Conservation (phyloP, 805 yeast genomes). For the Priceomyces medius region DNA sequence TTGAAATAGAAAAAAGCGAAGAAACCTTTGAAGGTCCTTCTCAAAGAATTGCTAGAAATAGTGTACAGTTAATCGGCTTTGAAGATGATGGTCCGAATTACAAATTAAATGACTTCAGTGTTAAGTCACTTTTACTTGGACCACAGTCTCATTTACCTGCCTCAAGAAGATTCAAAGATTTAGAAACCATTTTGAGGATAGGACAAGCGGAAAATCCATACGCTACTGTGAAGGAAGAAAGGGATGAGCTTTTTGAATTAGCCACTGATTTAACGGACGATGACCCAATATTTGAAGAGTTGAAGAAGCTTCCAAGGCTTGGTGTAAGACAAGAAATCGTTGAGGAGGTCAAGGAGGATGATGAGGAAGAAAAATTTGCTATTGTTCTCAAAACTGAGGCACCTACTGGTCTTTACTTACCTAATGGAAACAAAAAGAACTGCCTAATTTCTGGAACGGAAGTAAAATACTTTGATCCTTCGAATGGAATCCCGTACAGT, state of each 20-base stretch:
- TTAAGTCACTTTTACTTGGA: conserved; percentile 56
- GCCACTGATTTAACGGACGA: conserved; percentile 36
- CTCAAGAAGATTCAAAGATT: conserved; percentile 51
- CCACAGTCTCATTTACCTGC: conserved; percentile 53
- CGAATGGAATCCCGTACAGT: conserved; percentile 81
- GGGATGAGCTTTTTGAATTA: conserved; percentile 33
- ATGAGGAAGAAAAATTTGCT: conserved; percentile 42
- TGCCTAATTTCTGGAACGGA: conserved; percentile 77
- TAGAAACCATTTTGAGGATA: conserved; percentile 50
- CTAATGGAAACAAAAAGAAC: conserved; percentile 63
- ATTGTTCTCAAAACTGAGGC: conserved; percentile 60
- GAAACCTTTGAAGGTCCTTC: conserved; percentile 64
- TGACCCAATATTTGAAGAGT: conserved; percentile 39
- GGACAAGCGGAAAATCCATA: conserved; percentile 40
- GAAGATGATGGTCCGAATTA: conserved; percentile 20
- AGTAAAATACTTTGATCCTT: conserved; percentile 85
- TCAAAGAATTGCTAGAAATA: conserved; percentile 57
- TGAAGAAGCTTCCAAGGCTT: conserved; percentile 55
- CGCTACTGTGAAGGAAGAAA: conserved; percentile 30
- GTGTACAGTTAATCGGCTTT: conserved; percentile 54
- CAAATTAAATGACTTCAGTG: conserved; percentile 22
- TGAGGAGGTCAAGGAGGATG: conserved; percentile 44
- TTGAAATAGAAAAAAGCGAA: conserved; percentile 12
- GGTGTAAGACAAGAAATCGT: conserved; percentile 52
- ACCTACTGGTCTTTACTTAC: conserved; percentile 69